These are phyloP conservation scores for Chalara sp. DNA, from an alignment of 2,329 filamentous ascomycete genomes.

Conservation along the genomic window DNA sequence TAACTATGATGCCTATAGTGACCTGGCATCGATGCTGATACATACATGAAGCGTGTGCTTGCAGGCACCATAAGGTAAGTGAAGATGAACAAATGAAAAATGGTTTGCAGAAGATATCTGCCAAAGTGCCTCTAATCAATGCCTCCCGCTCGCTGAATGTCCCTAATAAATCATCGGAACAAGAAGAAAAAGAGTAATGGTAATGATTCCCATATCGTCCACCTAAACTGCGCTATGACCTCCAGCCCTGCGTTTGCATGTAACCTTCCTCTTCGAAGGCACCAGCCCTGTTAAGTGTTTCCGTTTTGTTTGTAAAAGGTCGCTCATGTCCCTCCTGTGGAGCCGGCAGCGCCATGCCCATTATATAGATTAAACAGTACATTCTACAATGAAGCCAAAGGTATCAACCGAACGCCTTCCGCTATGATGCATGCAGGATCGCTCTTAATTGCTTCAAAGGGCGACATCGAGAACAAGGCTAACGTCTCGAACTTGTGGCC, in stretches of 20 bases:
- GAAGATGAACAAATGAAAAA: constrained; percentile 8
- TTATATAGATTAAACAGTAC: constrained; percentile 33
- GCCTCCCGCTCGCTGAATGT: background rate
- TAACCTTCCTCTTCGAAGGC: constrained; percentile 5
- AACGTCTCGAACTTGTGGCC: constrained; percentile 84
- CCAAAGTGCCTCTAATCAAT: background rate
- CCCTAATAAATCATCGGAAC: constrained; percentile 5
- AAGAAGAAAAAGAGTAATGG: constrained; percentile 17
- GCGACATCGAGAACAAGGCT: constrained; percentile 94
- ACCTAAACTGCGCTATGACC: background rate
- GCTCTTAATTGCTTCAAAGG: constrained; percentile 42
- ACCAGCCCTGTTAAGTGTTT: constrained; percentile 5
- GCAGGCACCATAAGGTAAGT: constrained; percentile 5
- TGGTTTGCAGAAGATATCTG: background rate
- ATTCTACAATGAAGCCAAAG: constrained; percentile 31
- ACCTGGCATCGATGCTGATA: background rate
- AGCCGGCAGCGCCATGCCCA: constrained; percentile 18
- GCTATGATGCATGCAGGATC: constrained; percentile 29
- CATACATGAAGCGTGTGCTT: background rate
- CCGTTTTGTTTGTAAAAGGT: background rate
- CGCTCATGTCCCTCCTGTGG: background rate
- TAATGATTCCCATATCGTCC: background rate
- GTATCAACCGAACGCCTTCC: constrained; percentile 31
- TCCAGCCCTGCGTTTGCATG: background rate
- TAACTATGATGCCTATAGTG: too few species aligned